Evolutionary conservation across 202 grass and related monocot species (phyloP).

Genomic region (Panicum hallii): DNA sequence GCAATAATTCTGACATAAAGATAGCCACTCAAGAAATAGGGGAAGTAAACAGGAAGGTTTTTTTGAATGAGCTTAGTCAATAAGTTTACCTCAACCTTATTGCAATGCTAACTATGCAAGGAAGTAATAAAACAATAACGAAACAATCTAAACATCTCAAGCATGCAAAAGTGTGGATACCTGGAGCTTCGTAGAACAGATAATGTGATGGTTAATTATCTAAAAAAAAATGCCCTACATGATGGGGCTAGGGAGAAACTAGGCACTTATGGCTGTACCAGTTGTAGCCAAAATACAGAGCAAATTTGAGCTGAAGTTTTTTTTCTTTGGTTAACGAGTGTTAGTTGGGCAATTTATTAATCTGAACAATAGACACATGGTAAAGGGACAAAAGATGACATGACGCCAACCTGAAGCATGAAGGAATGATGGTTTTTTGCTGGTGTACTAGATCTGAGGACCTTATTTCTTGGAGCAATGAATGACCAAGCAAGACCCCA

Average conservation of each 20-base stretch:
- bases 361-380: constrained; percentile 2
- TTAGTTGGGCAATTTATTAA: not conserved
- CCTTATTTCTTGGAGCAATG: constrained; percentile 67
- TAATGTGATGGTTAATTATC: not conserved
- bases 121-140: not conserved
- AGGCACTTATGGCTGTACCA: not conserved
- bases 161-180: not conserved
- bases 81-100: constrained; percentile 9
- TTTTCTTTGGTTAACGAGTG: not conserved
- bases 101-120: not conserved
- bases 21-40: not conserved
- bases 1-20: constrained; percentile 26
- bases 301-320: not conserved
- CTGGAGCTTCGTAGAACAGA: not conserved
- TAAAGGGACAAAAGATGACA: constrained; percentile 29
- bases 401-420: constrained; percentile 68
- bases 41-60: not conserved
- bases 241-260: not conserved
- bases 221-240: not conserved
- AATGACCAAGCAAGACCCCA: constrained; percentile 99
- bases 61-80: constrained; percentile 7
- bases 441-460: constrained; percentile 53
- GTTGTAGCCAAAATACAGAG: not conserved
- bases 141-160: constrained; percentile 1
- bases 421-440: constrained; percentile 75